phyloP scores from a whole-genome alignment of 305 asterid genomes.

The Stenogyne calaminthoides region DNA sequence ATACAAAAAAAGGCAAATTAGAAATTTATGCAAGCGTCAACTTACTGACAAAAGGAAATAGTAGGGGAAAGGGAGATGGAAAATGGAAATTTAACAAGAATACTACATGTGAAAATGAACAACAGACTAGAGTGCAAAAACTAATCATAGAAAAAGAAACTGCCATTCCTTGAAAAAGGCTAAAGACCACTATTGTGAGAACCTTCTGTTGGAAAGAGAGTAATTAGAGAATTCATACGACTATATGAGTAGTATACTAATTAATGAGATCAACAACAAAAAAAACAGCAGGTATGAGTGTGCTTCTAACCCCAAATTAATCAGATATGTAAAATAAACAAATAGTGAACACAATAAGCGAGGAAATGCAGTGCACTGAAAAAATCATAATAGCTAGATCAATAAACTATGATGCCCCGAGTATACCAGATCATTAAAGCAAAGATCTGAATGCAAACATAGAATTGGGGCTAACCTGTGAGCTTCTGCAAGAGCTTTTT shows the following conservation, averaged over 20 bases:
- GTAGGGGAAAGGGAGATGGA: background rate
- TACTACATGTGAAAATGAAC: background rate
- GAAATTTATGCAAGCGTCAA: slow-evolving; percentile 1
- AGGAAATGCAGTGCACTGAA: background rate
- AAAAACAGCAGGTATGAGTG: slow-evolving; percentile 1
- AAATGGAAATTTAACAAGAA: background rate
- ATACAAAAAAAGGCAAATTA: slow-evolving; percentile 25
- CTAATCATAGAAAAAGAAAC: background rate
- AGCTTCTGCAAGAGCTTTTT: slow-evolving; percentile 92
- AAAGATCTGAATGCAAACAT: slow-evolving; percentile 10
- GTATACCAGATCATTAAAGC: slow-evolving; percentile 1
- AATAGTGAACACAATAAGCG: background rate
- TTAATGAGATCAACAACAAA: background rate
- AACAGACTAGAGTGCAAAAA: background rate
- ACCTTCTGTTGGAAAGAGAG: background rate
- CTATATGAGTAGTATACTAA: background rate
- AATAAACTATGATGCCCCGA: background rate
- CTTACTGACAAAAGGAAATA: background rate
- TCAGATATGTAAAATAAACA: background rate
- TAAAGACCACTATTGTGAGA: background rate
- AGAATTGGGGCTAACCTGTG: slow-evolving; percentile 53
- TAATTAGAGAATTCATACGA: background rate
- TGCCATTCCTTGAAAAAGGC: background rate
- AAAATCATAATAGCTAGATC: background rate
- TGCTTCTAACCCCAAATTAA: background rate